Evolutionary conservation across 768 basidiomycete genomes (phyloP).

Genomic region (Fistulinella prunicolor): DNA sequence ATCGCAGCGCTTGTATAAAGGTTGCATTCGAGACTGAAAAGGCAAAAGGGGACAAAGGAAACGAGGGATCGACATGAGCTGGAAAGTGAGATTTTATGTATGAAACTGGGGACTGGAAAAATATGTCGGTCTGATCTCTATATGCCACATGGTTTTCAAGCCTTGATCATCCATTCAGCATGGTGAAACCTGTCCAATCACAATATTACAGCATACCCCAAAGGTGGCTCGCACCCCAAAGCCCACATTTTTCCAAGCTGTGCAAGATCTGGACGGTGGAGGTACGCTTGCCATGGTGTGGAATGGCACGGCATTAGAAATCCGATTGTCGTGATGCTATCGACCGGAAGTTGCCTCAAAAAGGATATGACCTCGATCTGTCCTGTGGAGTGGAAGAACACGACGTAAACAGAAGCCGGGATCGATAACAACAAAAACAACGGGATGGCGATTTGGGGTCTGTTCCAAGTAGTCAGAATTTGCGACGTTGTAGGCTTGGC

Average conservation of each 20-base stretch:
- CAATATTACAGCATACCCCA: constrained; percentile 56
- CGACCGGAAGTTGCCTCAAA: constrained; percentile 51
- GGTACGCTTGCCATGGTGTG: constrained; percentile 85
- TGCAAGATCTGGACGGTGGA: constrained; percentile 70
- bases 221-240: constrained; percentile 89
- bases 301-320: constrained; percentile 97
- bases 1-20: constrained; percentile 19
- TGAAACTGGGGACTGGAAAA: constrained; percentile 65
- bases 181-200: background rate
- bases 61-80: constrained; percentile 50
- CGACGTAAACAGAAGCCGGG: constrained; percentile 64
- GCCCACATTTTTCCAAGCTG: constrained; percentile 65
- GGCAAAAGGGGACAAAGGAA: constrained; percentile 62
- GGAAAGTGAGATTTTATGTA: constrained; percentile 76
- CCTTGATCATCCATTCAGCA: constrained; percentile 23
- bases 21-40: constrained; percentile 46
- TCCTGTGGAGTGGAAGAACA: constrained; percentile 74
- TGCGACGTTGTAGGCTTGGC: background rate
- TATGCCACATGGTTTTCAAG: constrained; percentile 54
- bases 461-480: constrained; percentile 12
- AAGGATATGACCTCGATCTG: constrained; percentile 76
- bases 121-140: constrained; percentile 77
- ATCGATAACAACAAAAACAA: constrained; percentile 50
- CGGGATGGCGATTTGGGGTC: constrained; percentile 31
- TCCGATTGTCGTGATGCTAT: constrained; percentile 59